Percentiles rank a stretch among this genome's conserved stretches.
Evolutionary conservation across 2,329 filamentous ascomycete genomes (phyloP).

Genomic region (Talaromyces sp.): DNA sequence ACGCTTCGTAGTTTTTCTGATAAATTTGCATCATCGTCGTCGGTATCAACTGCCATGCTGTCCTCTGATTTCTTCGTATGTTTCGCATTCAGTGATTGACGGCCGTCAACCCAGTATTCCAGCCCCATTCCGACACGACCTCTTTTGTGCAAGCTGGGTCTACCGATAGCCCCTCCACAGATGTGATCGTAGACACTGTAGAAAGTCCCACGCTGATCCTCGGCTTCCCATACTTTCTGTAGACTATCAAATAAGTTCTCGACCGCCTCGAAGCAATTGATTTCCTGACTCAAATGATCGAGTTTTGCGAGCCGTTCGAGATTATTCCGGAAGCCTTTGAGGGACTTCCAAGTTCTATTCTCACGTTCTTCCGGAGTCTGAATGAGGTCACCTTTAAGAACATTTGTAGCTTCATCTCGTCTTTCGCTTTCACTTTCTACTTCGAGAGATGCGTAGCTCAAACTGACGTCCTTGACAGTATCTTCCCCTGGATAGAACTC

Average conservation of each 20-base stretch:
- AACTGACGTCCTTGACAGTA: constrained; percentile 41
- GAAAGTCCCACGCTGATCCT: constrained; percentile 32
- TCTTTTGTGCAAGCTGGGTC: constrained; percentile 40
- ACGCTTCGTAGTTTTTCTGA: constrained; percentile 34
- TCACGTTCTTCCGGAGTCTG: constrained; percentile 32
- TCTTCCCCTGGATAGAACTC: constrained; percentile 42
- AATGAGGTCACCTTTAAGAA: constrained; percentile 41
- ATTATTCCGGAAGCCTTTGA: constrained; percentile 42
- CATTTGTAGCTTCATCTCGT: constrained; percentile 42
- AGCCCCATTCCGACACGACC: constrained; percentile 40
- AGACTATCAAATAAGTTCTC: constrained; percentile 43
- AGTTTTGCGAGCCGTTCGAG: constrained; percentile 44
- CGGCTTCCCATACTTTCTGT: constrained; percentile 43
- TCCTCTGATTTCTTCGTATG: constrained; percentile 29
- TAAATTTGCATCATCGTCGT: constrained; percentile 21
- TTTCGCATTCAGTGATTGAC: constrained; percentile 33
- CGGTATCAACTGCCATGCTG: constrained; percentile 29
- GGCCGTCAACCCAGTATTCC: constrained; percentile 43
- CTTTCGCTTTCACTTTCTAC: constrained; percentile 37
- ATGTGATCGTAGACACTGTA: constrained; percentile 37
- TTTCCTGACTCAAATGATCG: constrained; percentile 43
- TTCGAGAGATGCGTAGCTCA: constrained; percentile 43
- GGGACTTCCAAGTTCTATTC: constrained; percentile 34
- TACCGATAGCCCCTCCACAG: constrained; percentile 42
- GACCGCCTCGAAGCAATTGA: constrained; percentile 48